These are phyloP conservation scores for Wilcoxina mikolae DNA, from an alignment of 495 filamentous ascomycete genomes.

Conservation along the genomic window DNA sequence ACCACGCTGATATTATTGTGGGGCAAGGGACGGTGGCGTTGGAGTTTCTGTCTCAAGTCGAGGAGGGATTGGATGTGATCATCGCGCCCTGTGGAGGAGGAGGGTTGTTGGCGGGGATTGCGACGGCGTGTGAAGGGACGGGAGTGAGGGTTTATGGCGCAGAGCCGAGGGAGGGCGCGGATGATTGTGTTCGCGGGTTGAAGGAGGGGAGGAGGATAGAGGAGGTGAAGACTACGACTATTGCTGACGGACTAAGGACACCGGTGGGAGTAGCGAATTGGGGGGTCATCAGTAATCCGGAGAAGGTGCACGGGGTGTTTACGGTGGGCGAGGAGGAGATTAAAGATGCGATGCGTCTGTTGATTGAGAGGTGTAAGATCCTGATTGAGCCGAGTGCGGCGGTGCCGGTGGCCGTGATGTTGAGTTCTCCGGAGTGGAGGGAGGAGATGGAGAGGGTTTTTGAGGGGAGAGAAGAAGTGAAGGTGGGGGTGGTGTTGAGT, in stretches of 20 bases:
- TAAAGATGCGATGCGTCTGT: conserved; percentile 55
- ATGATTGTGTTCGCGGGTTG: conserved; percentile 63
- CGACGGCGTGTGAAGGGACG: conserved; percentile 55
- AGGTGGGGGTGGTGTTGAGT: conserved; percentile 72
- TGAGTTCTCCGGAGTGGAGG: conserved; percentile 78
- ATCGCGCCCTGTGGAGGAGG: conserved; percentile 81
- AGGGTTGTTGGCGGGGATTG: conserved; percentile 72
- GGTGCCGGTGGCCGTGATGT: conserved; percentile 64
- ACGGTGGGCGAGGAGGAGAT: conserved; percentile 74
- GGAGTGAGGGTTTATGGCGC: conserved; percentile 69
- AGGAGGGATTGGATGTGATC: conserved; percentile 50
- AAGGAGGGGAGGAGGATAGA: conserved; percentile 45
- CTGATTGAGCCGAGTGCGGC: conserved; percentile 82
- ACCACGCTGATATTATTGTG: conserved; percentile 78
- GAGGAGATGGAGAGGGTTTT: conserved; percentile 44
- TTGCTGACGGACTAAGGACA: conserved; percentile 82
- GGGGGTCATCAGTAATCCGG: conserved; percentile 58
- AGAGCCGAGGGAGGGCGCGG: conserved; percentile 65
- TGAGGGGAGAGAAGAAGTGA: conserved; percentile 31
- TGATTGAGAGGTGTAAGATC: conserved; percentile 81
- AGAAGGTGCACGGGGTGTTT: conserved; percentile 60
- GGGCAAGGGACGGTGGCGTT: conserved; percentile 80
- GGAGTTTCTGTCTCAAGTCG: conserved; percentile 63
- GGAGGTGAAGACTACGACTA: conserved; percentile 57
- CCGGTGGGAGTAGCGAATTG: conserved; percentile 67